These are phyloP conservation scores for Monosporascus sp. DNA, from an alignment of 2,329 filamentous ascomycete species.

Conservation along the genomic window DNA sequence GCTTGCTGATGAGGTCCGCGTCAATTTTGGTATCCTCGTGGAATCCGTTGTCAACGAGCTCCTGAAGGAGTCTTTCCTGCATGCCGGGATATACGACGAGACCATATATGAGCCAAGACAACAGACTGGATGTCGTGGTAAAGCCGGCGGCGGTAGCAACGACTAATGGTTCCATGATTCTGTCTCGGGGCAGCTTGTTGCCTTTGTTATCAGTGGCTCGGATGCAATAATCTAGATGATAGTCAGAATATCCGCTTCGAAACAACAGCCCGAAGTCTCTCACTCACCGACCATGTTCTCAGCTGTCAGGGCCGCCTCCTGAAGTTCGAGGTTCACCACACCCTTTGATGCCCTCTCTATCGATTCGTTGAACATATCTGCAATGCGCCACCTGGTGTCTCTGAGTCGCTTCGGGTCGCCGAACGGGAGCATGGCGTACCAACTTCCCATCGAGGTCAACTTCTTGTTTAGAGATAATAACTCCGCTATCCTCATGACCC, in stretches of 20 bases:
- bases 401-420: conserved; percentile 45
- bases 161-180: conserved; percentile 36
- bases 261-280: neutral
- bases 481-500: conserved; percentile 43
- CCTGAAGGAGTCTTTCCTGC: conserved; percentile 53
- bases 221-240: conserved; percentile 41
- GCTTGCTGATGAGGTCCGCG: conserved; percentile 39
- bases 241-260: neutral
- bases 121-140: conserved; percentile 52
- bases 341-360: conserved; percentile 34
- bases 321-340: conserved; percentile 34
- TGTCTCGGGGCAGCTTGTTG: conserved; percentile 43
- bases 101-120: conserved; percentile 54
- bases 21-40: conserved; percentile 38
- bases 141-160: conserved; percentile 55
- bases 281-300: conserved; percentile 31
- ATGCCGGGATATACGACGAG: conserved; percentile 48
- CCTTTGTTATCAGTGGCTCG: conserved; percentile 50
- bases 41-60: conserved; percentile 46
- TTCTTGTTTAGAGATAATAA: conserved; percentile 54
- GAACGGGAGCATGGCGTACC: conserved; percentile 53
- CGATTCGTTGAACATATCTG: conserved; percentile 32
- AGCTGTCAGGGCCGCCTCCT: conserved; percentile 45
- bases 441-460: conserved; percentile 46
- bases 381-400: conserved; percentile 26